A percentile compares a stretch with the other conserved stretches of the same genome.
Evolutionary conservation across 192 early-diverging fungal genomes (phyloP).

Genomic region (Entomortierella lignicola): DNA sequence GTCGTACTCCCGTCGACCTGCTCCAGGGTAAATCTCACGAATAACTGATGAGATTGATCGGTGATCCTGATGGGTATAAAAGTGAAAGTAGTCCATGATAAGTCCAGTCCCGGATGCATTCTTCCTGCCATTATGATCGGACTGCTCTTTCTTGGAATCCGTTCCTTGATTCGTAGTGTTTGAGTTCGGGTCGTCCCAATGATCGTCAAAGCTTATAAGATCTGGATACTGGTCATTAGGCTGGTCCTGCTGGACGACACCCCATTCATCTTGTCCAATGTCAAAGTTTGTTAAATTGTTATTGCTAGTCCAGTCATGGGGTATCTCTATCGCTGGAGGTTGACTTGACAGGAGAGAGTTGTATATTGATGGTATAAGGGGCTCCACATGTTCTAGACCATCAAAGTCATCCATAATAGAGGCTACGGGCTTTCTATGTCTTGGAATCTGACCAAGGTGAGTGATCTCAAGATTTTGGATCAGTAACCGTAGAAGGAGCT

Average conservation of each 20-base stretch:
- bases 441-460: neutral
- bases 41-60: constrained; percentile 16
- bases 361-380: constrained; percentile 10
- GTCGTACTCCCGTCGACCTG: constrained; percentile 33
- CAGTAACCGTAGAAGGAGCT: constrained; percentile 18
- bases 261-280: neutral
- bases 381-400: constrained; percentile 15
- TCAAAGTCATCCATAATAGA: constrained; percentile 17
- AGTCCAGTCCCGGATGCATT: constrained; percentile 9
- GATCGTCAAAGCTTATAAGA: constrained; percentile 25
- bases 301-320: constrained; percentile 7
- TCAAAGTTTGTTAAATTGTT: neutral
- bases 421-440: neutral
- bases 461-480: constrained; percentile 24
- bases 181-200: neutral
- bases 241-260: neutral
- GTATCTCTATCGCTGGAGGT: neutral
- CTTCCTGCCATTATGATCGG: neutral
- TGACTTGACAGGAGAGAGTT: neutral
- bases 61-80: constrained; percentile 30
- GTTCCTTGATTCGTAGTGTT: neutral
- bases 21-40: constrained; percentile 31
- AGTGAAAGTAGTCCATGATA: constrained; percentile 32
- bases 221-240: constrained; percentile 1
- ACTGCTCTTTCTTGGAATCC: neutral